A percentile compares a stretch with the other conserved stretches of the same genome.
Conservation (phyloP, 2,329 filamentous ascomycete genomes). For the Botrytis pseudocinerea region DNA sequence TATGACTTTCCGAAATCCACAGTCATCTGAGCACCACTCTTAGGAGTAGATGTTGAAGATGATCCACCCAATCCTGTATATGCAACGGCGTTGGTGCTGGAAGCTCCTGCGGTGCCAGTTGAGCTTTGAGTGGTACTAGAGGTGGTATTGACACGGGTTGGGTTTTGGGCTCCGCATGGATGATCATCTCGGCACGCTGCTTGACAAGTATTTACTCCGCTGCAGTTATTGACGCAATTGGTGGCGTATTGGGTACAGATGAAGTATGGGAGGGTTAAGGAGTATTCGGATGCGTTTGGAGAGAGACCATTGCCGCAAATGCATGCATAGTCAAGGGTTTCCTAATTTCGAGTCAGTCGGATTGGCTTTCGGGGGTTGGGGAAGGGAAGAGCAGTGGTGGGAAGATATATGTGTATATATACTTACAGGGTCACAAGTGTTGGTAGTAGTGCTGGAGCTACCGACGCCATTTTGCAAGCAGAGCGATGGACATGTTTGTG, state of each 20-base stretch:
- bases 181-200: slow-evolving; percentile 62
- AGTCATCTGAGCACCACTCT: slow-evolving; percentile 43
- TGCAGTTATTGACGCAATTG: slow-evolving; percentile 65
- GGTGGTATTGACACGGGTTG: slow-evolving; percentile 60
- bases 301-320: slow-evolving; percentile 65
- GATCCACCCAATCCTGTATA: slow-evolving; percentile 48
- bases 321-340: slow-evolving; percentile 67
- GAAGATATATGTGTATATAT: slow-evolving; percentile 45
- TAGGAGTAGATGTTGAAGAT: slow-evolving; percentile 29
- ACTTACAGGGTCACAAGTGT: slow-evolving; percentile 68
- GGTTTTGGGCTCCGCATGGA: slow-evolving; percentile 71
- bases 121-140: slow-evolving; percentile 44
- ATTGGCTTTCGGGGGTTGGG: background rate
- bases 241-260: slow-evolving; percentile 70
- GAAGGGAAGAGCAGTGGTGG: background rate
- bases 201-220: slow-evolving; percentile 58
- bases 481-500: slow-evolving; percentile 67
- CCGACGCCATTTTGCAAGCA: slow-evolving; percentile 60
- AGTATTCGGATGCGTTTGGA: slow-evolving; percentile 76
- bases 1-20: slow-evolving; percentile 57
- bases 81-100: slow-evolving; percentile 38
- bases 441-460: slow-evolving; percentile 51
- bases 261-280: slow-evolving; percentile 76
- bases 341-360: slow-evolving; percentile 42
- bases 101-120: slow-evolving; percentile 44